phyloP scores from a whole-genome alignment of 805 yeast genomes.

The Schwanniomyces pseudopolymorphus region DNA sequence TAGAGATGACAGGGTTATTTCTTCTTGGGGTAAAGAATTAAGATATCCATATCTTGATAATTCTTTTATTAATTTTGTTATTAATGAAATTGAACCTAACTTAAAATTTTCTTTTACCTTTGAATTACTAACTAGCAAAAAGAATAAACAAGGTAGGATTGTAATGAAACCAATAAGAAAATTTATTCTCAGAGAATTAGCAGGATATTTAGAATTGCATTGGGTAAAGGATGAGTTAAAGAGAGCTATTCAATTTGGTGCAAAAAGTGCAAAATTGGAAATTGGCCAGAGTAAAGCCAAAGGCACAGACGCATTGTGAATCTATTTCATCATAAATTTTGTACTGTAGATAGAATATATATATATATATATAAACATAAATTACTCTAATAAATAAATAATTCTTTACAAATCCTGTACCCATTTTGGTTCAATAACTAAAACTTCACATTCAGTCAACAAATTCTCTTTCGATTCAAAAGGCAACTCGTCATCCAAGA shows the following conservation, averaged over 20 bases:
- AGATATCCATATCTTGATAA: conserved; percentile 84
- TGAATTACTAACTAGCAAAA: conserved; percentile 17
- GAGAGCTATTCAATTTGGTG: conserved; percentile 96
- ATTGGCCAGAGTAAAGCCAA: conserved; percentile 70
- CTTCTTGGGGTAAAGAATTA: conserved; percentile 85
- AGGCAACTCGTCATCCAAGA: conserved; percentile 14
- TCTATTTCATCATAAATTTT: too few relatives aligned
- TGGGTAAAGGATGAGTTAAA: conserved; percentile 75
- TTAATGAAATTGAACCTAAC: conserved; percentile 48
- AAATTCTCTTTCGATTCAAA: conserved; percentile 23
- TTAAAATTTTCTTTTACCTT: conserved; percentile 39
- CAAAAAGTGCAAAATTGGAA: conserved; percentile 91
- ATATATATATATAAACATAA: too few relatives aligned
- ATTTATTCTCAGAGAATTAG: conserved; percentile 60
- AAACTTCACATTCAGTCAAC: conserved; percentile 37
- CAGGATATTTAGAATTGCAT: conserved; percentile 47
- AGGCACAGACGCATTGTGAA: conserved; percentile 61
- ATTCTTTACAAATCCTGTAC: conserved; percentile 24
- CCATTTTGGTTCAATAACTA: conserved; percentile 44
- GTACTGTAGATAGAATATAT: not conserved
- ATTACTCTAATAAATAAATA: not conserved
- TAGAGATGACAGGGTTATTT: conserved; percentile 86
- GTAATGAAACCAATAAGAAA: conserved; percentile 41
- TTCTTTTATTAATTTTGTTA: conserved; percentile 51
- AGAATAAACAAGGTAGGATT: conserved; percentile 25